Evolutionary conservation across 352 stramenopile genomes (phyloP).

Genomic region (Phytophthora colocasiae): DNA sequence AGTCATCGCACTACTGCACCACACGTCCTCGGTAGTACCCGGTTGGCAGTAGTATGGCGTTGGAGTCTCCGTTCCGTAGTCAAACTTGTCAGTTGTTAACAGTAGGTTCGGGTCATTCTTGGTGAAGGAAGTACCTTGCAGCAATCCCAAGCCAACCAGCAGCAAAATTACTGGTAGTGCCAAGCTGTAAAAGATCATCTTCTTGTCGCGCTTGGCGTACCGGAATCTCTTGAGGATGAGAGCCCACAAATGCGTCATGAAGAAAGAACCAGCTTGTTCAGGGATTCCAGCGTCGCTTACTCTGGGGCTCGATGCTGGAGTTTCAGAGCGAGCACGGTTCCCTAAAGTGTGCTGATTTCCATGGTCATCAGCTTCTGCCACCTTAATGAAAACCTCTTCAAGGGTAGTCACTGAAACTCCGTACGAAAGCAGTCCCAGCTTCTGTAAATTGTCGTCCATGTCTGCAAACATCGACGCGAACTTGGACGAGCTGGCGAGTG

Average conservation of each 20-base stretch:
- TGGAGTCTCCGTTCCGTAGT: conserved; percentile 38
- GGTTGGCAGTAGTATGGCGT: conserved; percentile 58
- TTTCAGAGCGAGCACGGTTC: conserved; percentile 25
- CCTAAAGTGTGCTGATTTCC: conserved; percentile 49
- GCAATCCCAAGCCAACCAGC: conserved; percentile 53
- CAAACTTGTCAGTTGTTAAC: conserved; percentile 37
- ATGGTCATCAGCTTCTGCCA: conserved; percentile 53
- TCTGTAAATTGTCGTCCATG: conserved; percentile 53
- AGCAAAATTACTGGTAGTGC: conserved; percentile 65
- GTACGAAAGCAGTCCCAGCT: conserved; percentile 59
- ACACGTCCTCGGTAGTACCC: conserved; percentile 31
- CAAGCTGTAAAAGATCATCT: conserved; percentile 65
- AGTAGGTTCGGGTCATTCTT: conserved; percentile 51
- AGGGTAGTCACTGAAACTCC: conserved; percentile 86
- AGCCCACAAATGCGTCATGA: conserved; percentile 50
- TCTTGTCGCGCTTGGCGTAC: conserved; percentile 66
- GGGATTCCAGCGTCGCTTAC: conserved; percentile 17
- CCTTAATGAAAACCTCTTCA: conserved; percentile 87
- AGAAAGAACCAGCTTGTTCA: conserved; percentile 25
- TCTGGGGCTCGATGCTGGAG: conserved; percentile 11
- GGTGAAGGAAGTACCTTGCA: conserved; percentile 46
- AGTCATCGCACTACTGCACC: conserved; percentile 50
- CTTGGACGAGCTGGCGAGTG: conserved; percentile 45
- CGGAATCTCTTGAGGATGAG: conserved; percentile 70
- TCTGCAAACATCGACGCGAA: conserved; percentile 72